These are phyloP conservation scores for Chlorella vulgaris DNA, from an alignment of 139 green algal genomes.

Conservation along the genomic window DNA sequence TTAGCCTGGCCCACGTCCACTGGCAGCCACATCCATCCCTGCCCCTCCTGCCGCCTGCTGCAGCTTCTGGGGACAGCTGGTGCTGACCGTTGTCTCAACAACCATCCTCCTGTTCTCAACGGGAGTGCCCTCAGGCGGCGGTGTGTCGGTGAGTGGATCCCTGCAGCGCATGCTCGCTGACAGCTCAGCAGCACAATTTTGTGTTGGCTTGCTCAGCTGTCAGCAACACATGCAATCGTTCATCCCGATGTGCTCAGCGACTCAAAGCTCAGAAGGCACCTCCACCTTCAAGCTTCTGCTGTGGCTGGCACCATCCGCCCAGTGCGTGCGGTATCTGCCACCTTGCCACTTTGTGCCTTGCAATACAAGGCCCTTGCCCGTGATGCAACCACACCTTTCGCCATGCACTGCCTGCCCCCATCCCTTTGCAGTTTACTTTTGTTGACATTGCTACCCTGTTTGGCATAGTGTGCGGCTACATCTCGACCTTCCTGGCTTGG, in stretches of 20 bases:
- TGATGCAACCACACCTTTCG: neutral
- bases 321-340: too few relatives aligned
- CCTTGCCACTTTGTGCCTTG: too few relatives aligned
- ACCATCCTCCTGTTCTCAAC: constrained; percentile 89
- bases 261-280: too few relatives aligned
- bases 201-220: neutral
- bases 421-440: constrained; percentile 20
- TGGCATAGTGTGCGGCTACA: constrained; percentile 73
- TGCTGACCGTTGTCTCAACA: constrained; percentile 77
- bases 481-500: constrained; percentile 84
- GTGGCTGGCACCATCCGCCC: too few relatives aligned
- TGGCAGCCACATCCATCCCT: too few relatives aligned
- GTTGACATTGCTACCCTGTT: constrained; percentile 70
- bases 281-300: too few relatives aligned
- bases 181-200: too few relatives aligned
- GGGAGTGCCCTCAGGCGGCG: constrained; percentile 22
- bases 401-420: neutral
- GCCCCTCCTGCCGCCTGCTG: too few relatives aligned
- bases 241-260: too few relatives aligned
- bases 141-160: neutral
- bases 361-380: too few relatives aligned
- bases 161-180: neutral
- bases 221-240: too few relatives aligned
- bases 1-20: too few relatives aligned
- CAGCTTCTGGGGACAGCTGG: constrained; percentile 90